Base-by-base conservation (phyloP, 192 early-diverging fungal genomes). In the Funneliformis geosporum region DNA sequence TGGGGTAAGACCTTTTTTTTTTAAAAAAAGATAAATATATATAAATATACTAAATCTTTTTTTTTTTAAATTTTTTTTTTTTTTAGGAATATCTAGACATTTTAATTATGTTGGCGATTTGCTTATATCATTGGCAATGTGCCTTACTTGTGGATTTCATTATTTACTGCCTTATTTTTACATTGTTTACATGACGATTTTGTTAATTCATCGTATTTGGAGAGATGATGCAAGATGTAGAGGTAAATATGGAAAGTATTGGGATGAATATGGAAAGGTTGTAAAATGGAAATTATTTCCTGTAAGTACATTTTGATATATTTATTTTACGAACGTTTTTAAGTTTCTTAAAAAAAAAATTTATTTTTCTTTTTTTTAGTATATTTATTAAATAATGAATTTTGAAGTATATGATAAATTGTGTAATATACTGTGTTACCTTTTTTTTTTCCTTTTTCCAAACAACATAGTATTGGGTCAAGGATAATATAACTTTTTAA, bases 91-190 rank as follows among this genome's bases (percentile, higher is more conserved):
- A 67, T 91, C 93, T n/a, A 87, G 93, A 68, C 94, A 95, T 87
- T 93, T 93, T 82, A 95, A 95, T 86, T 95, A 95, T 86, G 87
- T 93, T 18, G 94, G 92, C 46, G 94, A 95, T 73, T 83, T 95
- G 33, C 75, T 91, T 75, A 91, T 94, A 74, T 92, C 89, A 10
- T 80, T 89, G 46, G 92, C 93, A 60, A 89, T 92, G 85, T 95
- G 94, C 83, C 82, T 92, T 81, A 86, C 91, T 66, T 95, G 94
- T 82, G 91, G 90, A 7, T 84, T 88, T 72, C 81, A 86, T 60
- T 84, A 92, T 81, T 65, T 93, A 40, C 80, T 93, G 64, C 93
- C 93, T 28, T 91, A 95, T 86, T 95, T 95, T 84, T 95, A 95
- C 86, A 86, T 93, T 80, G 82, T 94, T 77, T 95, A 92, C 85